These are phyloP conservation scores for Yamadazyma laniorum DNA, from an alignment of 805 yeast species.

Conservation along the genomic window DNA sequence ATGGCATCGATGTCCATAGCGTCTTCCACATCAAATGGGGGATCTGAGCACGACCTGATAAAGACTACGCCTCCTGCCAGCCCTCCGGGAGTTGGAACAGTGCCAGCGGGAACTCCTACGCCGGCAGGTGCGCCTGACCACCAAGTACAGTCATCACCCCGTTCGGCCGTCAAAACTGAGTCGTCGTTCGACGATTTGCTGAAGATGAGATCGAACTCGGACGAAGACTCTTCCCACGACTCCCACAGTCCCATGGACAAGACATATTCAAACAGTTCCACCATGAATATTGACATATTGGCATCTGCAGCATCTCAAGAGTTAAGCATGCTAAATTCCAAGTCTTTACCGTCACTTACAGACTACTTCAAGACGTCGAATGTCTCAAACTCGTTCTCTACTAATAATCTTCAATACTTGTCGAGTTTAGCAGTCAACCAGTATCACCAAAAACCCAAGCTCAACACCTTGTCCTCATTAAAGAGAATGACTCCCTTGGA, in stretches of 20 bases:
- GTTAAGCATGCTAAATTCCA: slow-evolving; percentile 42
- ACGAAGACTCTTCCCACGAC: slow-evolving; percentile 4
- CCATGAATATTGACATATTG: slow-evolving; percentile 45
- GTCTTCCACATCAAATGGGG: too few species aligned
- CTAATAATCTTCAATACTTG: slow-evolving; percentile 23
- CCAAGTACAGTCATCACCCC: neutral
- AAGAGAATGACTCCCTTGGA: slow-evolving; percentile 64
- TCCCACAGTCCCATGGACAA: slow-evolving; percentile 1
- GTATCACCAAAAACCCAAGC: slow-evolving; percentile 17
- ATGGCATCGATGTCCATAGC: neutral
- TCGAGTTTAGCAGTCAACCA: slow-evolving; percentile 22
- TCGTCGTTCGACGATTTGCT: slow-evolving; percentile 5
- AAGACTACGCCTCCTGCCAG: neutral
- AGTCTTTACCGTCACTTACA: slow-evolving; percentile 51
- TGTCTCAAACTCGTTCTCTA: slow-evolving; percentile 15
- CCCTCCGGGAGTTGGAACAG: neutral
- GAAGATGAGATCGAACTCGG: slow-evolving; percentile 7
- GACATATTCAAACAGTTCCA: slow-evolving; percentile 1
- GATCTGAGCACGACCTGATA: too few species aligned
- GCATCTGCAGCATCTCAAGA: slow-evolving; percentile 59
- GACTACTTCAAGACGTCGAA: slow-evolving; percentile 38
- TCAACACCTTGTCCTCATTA: slow-evolving; percentile 45
- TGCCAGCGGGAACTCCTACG: neutral
- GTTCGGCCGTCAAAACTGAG: neutral
- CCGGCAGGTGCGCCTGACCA: neutral